These are phyloP conservation scores for Krasilnikovozyma curviuscula DNA, from an alignment of 768 basidiomycete genomes.

Conservation along the genomic window DNA sequence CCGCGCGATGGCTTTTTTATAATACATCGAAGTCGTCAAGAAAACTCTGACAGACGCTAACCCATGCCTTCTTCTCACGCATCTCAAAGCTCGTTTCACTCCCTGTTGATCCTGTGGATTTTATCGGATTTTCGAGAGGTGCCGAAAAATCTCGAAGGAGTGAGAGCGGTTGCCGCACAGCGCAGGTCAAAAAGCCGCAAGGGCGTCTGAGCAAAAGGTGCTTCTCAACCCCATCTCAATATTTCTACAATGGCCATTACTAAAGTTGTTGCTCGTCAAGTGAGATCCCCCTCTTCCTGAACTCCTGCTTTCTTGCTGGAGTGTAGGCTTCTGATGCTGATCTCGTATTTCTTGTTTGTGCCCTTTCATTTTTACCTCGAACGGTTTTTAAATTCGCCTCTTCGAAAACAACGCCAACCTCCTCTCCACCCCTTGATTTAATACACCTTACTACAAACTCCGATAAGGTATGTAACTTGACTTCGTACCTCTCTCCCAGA, in stretches of 20 bases:
- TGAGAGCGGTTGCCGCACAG: no score
- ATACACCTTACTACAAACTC: background rate
- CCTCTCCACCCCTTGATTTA: background rate
- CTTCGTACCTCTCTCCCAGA: background rate
- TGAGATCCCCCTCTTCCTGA: slow-evolving; percentile 25
- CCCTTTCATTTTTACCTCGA: background rate
- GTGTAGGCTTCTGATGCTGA: background rate
- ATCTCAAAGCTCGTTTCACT: no score
- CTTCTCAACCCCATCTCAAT: background rate
- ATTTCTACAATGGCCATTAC: slow-evolving; percentile 63
- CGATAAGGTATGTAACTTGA: background rate
- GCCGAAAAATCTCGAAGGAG: no score
- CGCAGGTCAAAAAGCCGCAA: no score
- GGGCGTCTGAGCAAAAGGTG: no score
- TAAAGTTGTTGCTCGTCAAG: slow-evolving; percentile 84
- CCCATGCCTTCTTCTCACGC: no score
- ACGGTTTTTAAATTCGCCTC: background rate
- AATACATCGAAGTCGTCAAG: no score
- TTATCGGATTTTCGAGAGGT: no score
- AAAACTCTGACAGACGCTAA: no score
- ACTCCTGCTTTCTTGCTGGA: background rate
- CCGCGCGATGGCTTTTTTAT: no score
- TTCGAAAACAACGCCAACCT: background rate
- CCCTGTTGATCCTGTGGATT: no score
- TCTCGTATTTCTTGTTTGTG: background rate